Evolutionary conservation across 2,329 filamentous ascomycete species (phyloP), one percentile per base, ranked within the genome.

Genomic region (Didymella arachidicola): DNA sequence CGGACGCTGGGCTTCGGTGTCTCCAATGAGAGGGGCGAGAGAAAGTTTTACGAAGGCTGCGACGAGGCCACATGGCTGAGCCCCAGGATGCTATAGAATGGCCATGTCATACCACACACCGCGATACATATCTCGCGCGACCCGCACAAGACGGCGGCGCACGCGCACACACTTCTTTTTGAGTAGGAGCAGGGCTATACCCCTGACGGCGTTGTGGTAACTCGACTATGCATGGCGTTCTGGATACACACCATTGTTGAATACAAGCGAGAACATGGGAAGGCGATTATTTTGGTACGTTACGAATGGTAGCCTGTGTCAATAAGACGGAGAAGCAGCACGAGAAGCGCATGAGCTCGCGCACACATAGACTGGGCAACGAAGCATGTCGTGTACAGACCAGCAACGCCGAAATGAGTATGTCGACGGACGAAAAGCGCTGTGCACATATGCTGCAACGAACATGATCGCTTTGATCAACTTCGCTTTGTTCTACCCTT

Each of bases 1-100:
- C 64, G 66, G 22, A 67, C 70, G 18, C 70, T 75, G 52, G 74
- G 73, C 18, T 76, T 76, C 53, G 71, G 70, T n/a, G 67, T 69
- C 3, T 72, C 73, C 22, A 68, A 68, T 16, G 63, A 75, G 34
- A 75, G 72, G 59, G 74, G 67, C 43, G 64, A 71, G 32, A 59
- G 67, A 14, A 51, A 64, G 39, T 76, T 68, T 52, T 75, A 65
- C 49, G 74, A 70, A 57, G 74, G 65, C 0, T 79, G 78, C 57
- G 56, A 70, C 32, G 69, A 76, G 53, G 75, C 74, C 18, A 75
- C 74, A 30, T 80, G 78, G 78, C 66, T 78, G 25, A 77, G 66
- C 43, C 76, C 77, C 4, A 65, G 60, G 66, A 66, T 64, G 50
- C 59, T 59, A 41, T 59, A 59, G 25, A 46, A 51, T 27, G 22